Conservation (phyloP, 2,329 filamentous ascomycete species). For the Cordyceps tenuipes region DNA sequence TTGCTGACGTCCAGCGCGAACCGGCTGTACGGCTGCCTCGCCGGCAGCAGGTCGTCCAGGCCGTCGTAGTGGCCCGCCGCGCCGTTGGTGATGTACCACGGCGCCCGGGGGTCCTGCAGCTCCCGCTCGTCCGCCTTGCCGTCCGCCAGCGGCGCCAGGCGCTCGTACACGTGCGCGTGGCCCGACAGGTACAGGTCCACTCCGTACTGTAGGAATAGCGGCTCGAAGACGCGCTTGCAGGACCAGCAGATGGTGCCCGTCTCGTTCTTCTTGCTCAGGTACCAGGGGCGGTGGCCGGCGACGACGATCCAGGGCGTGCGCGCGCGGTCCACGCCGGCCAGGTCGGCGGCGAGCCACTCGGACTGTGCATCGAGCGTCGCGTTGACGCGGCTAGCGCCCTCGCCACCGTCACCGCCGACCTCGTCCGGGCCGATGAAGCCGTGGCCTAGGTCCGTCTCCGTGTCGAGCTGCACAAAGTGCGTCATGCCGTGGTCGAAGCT, state of each 20-base stretch:
- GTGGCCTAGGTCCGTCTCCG: slow-evolving; percentile 4
- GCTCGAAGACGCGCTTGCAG: slow-evolving; percentile 6
- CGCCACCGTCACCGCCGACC: not conserved
- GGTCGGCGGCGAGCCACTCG: not conserved
- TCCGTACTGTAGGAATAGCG: slow-evolving; percentile 1
- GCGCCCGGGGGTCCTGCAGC: slow-evolving; percentile 6
- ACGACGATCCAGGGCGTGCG: slow-evolving; percentile 7
- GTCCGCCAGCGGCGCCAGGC: not conserved
- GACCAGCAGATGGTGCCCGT: not conserved
- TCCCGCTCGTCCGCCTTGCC: not conserved
- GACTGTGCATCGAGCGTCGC: not conserved
- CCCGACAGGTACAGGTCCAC: slow-evolving; percentile 5
- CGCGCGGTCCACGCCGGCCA: slow-evolving; percentile 3
- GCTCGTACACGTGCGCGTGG: slow-evolving; percentile 5
- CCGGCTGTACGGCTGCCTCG: slow-evolving; percentile 13
- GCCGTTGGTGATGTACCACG: slow-evolving; percentile 23
- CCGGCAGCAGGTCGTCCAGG: slow-evolving; percentile 14
- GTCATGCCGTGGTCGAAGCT: slow-evolving; percentile 9
- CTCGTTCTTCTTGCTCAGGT: not conserved
- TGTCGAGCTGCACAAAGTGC: slow-evolving; percentile 3
- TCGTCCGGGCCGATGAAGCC: slow-evolving; percentile 2
- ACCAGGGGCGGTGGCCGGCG: slow-evolving; percentile 8
- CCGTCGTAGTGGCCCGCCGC: slow-evolving; percentile 23
- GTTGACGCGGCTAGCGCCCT: not conserved
- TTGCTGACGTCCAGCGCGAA: slow-evolving; percentile 23